phyloP scores from a whole-genome alignment of 2,329 filamentous ascomycete genomes.

The Mollisia scopiformis region DNA sequence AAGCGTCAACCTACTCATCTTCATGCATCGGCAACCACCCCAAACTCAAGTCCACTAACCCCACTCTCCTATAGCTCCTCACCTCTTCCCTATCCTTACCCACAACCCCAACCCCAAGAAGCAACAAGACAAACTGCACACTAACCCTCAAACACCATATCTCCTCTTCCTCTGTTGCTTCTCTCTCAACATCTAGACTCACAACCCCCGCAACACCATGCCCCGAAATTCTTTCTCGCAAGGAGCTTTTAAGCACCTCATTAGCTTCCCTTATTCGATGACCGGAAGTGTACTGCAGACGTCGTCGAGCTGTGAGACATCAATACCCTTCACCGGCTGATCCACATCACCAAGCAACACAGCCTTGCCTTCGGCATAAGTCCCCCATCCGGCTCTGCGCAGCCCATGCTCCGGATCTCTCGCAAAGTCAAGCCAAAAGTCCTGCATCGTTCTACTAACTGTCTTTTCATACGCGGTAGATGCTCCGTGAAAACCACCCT shows the following conservation, averaged over 20 bases:
- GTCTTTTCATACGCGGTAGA: conserved; percentile 36
- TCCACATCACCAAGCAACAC: neutral
- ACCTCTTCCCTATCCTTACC: neutral
- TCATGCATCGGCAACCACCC: neutral
- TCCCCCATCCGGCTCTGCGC: neutral
- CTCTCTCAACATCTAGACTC: no score
- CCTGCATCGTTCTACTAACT: conserved; percentile 32
- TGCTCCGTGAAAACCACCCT: conserved; percentile 33
- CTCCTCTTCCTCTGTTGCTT: no score
- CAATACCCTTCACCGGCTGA: no score
- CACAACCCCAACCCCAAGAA: neutral
- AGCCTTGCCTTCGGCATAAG: neutral
- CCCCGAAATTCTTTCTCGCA: no score
- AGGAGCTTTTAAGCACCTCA: no score
- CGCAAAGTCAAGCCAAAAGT: conserved; percentile 21
- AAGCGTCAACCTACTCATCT: neutral
- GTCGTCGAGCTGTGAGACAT: no score
- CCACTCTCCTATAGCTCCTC: neutral
- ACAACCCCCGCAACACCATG: no score
- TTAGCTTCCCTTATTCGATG: no score
- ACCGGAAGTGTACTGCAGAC: no score
- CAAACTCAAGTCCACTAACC: neutral
- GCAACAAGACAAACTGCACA: neutral
- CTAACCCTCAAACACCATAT: neutral
- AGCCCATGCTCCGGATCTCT: conserved; percentile 29